phyloP scores from a whole-genome alignment of 352 stramenopile species.

The Globisporangium solare region DNA sequence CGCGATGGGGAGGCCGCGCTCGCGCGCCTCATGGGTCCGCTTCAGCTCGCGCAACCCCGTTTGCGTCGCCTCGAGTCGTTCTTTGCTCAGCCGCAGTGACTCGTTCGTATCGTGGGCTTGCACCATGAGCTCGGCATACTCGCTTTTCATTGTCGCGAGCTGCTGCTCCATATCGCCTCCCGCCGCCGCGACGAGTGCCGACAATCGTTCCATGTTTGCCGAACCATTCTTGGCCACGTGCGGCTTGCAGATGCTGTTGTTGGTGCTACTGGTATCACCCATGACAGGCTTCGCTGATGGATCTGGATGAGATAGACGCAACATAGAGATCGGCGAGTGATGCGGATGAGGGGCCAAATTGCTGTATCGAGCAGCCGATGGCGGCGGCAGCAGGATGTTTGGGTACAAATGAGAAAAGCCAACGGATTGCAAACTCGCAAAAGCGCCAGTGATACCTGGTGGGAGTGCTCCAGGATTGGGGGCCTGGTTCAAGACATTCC shows the following conservation, averaged over 20 bases:
- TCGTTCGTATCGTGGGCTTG: constrained; percentile 64
- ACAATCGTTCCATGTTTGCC: constrained; percentile 47
- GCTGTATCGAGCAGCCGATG: constrained; percentile 5
- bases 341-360: constrained; percentile 8
- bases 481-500: background rate
- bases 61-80: constrained; percentile 52
- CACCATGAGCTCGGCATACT: constrained; percentile 63
- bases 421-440: constrained; percentile 29
- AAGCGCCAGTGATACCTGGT: constrained; percentile 12
- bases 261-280: background rate
- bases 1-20: constrained; percentile 51
- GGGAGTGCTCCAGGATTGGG: background rate
- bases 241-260: constrained; percentile 1
- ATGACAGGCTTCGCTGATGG: background rate
- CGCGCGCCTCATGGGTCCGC: constrained; percentile 55
- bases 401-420: constrained; percentile 50
- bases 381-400: constrained; percentile 45
- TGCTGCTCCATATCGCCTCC: constrained; percentile 66
- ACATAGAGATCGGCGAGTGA: constrained; percentile 16
- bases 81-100: constrained; percentile 57
- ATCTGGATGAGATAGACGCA: constrained; percentile 1
- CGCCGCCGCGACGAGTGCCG: constrained; percentile 51
- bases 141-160: constrained; percentile 63
- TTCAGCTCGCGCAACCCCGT: constrained; percentile 54
- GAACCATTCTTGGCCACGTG: constrained; percentile 15